Evolutionary conservation across 192 early-diverging fungal genomes (phyloP).

Genomic region (Coemansia sp.): DNA sequence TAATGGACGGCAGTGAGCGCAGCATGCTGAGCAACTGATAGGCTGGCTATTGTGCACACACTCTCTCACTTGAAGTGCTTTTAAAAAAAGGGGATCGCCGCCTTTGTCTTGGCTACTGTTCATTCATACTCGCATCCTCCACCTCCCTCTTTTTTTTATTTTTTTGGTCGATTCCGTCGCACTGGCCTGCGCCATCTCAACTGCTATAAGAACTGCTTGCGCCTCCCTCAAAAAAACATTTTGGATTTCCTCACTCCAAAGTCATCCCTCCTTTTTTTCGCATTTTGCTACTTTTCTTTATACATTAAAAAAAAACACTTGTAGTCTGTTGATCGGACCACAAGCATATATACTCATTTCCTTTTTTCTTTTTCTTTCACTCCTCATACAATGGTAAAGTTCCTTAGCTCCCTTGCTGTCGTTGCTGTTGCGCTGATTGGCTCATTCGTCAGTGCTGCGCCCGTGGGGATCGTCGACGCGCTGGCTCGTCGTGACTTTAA

Average conservation of each 20-base stretch:
- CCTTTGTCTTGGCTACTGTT: slow-evolving; percentile 8
- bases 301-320: slow-evolving; percentile 1
- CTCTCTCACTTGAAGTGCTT: neutral
- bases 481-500: neutral
- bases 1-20: neutral
- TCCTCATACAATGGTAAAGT: neutral
- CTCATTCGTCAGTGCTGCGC: neutral
- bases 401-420: slow-evolving; percentile 1
- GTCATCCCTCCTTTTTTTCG: neutral
- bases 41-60: neutral
- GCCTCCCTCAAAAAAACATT: neutral
- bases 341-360: slow-evolving; percentile 1
- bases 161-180: neutral
- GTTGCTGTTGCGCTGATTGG: slow-evolving; percentile 8
- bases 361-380: neutral
- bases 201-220: slow-evolving; percentile 5
- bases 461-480: neutral
- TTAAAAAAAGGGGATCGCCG: slow-evolving; percentile 5
- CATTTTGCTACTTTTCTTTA: neutral
- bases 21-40: neutral
- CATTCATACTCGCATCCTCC: neutral
- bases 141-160: neutral
- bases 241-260: neutral
- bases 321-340: slow-evolving; percentile 9
- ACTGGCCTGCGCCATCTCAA: slow-evolving; percentile 4